Conservation (phyloP, 495 filamentous ascomycete species). For the Neurospora sp. region DNA sequence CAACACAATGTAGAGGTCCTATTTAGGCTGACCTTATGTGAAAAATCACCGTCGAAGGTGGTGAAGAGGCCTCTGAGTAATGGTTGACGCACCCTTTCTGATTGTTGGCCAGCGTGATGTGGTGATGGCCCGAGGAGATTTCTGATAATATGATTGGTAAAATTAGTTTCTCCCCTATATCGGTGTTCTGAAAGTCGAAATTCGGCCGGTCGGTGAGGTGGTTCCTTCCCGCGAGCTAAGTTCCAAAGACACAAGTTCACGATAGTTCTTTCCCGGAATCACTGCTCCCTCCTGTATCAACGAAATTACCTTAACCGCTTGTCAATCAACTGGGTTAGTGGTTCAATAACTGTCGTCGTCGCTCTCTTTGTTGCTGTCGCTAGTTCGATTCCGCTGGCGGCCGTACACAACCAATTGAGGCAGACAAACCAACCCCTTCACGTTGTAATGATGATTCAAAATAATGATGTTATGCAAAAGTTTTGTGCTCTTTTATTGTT, state of each 20-base stretch:
- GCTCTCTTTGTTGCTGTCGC: too few relatives aligned
- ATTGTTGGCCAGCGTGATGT: background rate
- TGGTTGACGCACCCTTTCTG: background rate
- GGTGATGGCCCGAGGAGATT: background rate
- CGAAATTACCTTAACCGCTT: too few relatives aligned
- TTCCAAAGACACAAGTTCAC: too few relatives aligned
- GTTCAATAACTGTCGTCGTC: too few relatives aligned
- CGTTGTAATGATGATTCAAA: background rate
- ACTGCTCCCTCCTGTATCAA: too few relatives aligned
- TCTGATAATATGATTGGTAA: background rate
- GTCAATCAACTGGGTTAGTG: too few relatives aligned
- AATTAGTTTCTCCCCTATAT: background rate
- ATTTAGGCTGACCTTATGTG: background rate
- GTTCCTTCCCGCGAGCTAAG: background rate
- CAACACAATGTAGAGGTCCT: background rate
- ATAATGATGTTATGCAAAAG: background rate
- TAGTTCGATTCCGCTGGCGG: too few relatives aligned
- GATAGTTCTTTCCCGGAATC: too few relatives aligned
- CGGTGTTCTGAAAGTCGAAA: background rate
- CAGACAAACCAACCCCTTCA: background rate
- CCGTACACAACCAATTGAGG: too few relatives aligned
- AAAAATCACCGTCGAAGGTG: background rate
- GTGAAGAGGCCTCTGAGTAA: background rate
- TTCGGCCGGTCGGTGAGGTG: too few relatives aligned
- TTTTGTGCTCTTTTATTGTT: background rate